Evolutionary conservation across 805 yeast species (phyloP), one percentile per base, ranked within the genome.

Genomic region (Candida dendrica): DNA sequence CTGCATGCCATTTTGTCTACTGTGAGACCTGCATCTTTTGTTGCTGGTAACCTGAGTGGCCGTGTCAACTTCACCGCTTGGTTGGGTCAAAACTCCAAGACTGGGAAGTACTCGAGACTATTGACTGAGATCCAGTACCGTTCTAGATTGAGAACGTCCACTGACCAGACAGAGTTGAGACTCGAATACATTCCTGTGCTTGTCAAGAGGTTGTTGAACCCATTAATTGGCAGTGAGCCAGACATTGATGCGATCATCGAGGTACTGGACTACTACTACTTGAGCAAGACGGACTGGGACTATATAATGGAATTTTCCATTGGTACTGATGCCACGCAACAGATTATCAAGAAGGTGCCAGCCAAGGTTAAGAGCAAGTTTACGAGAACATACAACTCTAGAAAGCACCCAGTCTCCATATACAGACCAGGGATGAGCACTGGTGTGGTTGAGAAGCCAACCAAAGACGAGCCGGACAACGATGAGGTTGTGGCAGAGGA

Each of bases 281-380:
- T 93, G 32, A 84, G 95, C 7, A 84, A 79, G 53, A 95, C 90
- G 44, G 98, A 93, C 61, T 91, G 95, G 90, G 98, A 91, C 56
- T 74, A 73, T 18, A 66, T 93, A 10, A 71, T 88, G 74, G 97
- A 90, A 47, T 76, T 90, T 47, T 83, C 87, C 15, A 81, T 89
- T 11, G 95, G 95, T 0, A 72, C 69, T 13, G 71, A 61, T 14
- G 55, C 61, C 30, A 69, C 76, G 15, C 76, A 73, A 6, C 53
- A 58, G 1, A 48, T 65, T 10, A 50, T 74, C 42, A 86, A 86
- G 61, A 73, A 75, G 52, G 72, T 91, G 4, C 79, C 91, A 9
- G 75, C 96, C 1, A 71, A 80, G n/a, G 79, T 78, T 14, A 95
- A 93, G 59, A 68, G 91, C 6, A 84, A 86, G 7, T 88, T 93